phyloP scores from a whole-genome alignment of 805 yeast species.

The Ogataea neopini region DNA sequence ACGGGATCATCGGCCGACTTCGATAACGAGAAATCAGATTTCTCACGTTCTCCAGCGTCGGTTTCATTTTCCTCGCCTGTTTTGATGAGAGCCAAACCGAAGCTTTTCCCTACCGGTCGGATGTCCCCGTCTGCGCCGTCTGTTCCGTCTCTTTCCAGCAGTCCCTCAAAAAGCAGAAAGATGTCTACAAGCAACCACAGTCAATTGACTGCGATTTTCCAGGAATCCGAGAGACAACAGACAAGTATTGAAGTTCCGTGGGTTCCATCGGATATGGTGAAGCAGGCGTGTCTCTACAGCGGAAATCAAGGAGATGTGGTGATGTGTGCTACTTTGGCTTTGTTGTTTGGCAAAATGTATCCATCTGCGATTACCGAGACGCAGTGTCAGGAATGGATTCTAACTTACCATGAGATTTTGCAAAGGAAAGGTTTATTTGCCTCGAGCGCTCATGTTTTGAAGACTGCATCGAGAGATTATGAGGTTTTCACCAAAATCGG shows the following conservation, averaged over 20 bases:
- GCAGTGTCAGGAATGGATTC: constrained; percentile 55
- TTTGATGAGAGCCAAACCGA: constrained; percentile 11
- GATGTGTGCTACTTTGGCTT: constrained; percentile 56
- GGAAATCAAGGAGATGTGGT: constrained; percentile 63
- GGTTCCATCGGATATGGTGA: constrained; percentile 51
- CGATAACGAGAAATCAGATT: constrained; percentile 36
- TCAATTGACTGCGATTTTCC: constrained; percentile 32
- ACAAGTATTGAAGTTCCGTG: constrained; percentile 47
- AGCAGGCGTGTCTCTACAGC: constrained; percentile 55
- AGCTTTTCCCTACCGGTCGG: constrained; percentile 12
- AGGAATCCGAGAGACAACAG: constrained; percentile 9
- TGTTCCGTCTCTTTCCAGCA: constrained; percentile 10
- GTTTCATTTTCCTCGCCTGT: constrained; percentile 20
- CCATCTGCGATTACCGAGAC: constrained; percentile 31
- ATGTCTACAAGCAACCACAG: constrained; percentile 30
- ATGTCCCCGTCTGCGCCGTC: constrained; percentile 15
- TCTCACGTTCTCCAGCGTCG: constrained; percentile 24
- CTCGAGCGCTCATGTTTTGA: constrained; percentile 57
- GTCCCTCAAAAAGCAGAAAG: constrained; percentile 18
- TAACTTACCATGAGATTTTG: constrained; percentile 55
- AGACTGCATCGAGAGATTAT: constrained; percentile 35
- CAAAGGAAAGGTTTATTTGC: constrained; percentile 52
- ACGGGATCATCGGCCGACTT: constrained; percentile 36
- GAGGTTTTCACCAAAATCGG: constrained; percentile 37
- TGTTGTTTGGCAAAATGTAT: constrained; percentile 50